Evolutionary conservation across 805 yeast genomes (phyloP).

Genomic region (Metschnikowia baotianmanensis): DNA sequence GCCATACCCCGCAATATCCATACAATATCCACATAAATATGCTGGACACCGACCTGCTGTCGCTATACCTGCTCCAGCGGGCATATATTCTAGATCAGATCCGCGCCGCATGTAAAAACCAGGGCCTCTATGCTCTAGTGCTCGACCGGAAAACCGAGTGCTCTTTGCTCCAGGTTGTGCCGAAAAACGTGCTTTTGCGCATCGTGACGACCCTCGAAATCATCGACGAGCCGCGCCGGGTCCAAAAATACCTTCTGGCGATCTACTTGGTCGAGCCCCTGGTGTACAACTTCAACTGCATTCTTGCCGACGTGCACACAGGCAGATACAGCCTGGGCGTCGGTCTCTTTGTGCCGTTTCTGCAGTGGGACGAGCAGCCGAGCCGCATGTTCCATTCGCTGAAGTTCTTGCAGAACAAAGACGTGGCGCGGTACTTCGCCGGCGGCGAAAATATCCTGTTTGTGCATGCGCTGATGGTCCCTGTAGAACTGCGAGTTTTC

Average conservation of each 20-base stretch:
- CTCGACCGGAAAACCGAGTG: slow-evolving; percentile 56
- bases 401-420: slow-evolving; percentile 30
- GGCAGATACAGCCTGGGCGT: slow-evolving; percentile 74
- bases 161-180: slow-evolving; percentile 46
- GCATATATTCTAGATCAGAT: slow-evolving; percentile 23
- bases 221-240: slow-evolving; percentile 59
- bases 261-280: slow-evolving; percentile 76
- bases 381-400: slow-evolving; percentile 20
- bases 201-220: slow-evolving; percentile 62
- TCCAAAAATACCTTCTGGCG: slow-evolving; percentile 69
- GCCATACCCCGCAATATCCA: no score
- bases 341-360: slow-evolving; percentile 65
- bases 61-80: slow-evolving; percentile 18
- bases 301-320: slow-evolving; percentile 70
- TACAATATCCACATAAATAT: neutral
- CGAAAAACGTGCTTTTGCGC: slow-evolving; percentile 47
- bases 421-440: slow-evolving; percentile 30
- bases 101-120: slow-evolving; percentile 28
- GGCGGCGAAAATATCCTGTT: slow-evolving; percentile 29
- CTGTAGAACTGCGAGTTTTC: slow-evolving; percentile 70
- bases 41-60: slow-evolving; percentile 15
- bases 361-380: slow-evolving; percentile 25
- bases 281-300: slow-evolving; percentile 66
- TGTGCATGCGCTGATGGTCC: slow-evolving; percentile 45
- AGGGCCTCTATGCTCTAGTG: slow-evolving; percentile 41